phyloP scores from a whole-genome alignment of 768 basidiomycete species.

The Lactarius tabidus region DNA sequence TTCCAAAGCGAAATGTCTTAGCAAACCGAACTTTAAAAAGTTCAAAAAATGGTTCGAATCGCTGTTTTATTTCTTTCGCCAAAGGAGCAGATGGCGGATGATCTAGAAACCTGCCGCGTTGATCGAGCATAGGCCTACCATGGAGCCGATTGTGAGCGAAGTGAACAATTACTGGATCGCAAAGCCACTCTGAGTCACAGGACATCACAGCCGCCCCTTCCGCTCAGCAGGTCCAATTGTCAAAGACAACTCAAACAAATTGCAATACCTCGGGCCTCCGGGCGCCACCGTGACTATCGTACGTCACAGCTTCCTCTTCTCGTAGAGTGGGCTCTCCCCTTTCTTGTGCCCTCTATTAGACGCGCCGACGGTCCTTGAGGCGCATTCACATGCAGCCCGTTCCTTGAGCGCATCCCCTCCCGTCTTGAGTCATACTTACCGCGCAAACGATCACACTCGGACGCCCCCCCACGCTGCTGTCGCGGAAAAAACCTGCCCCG shows the following conservation, averaged over 20 bases:
- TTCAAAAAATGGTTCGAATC: slow-evolving; percentile 40
- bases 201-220: slow-evolving; percentile 12
- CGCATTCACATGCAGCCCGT: background rate
- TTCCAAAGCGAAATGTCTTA: slow-evolving; percentile 36
- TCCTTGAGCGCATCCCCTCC: background rate
- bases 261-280: too few relatives aligned
- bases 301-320: background rate
- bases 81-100: too few relatives aligned
- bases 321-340: background rate
- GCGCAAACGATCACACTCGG: background rate
- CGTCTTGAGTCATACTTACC: background rate
- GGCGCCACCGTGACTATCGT: background rate
- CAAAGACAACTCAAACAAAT: slow-evolving; percentile 7
- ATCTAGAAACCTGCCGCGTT: slow-evolving; percentile 28
- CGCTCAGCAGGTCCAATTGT: slow-evolving; percentile 3
- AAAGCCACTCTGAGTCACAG: slow-evolving; percentile 52
- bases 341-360: background rate
- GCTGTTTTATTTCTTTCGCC: too few relatives aligned
- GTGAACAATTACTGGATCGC: slow-evolving; percentile 43
- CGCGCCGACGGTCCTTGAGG: background rate
- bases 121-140: slow-evolving; percentile 30
- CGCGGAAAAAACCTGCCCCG: background rate
- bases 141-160: slow-evolving; percentile 51
- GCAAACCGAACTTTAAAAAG: slow-evolving; percentile 63
- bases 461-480: background rate